These are phyloP conservation scores for Psilocybe subaeruginosa DNA, from an alignment of 768 basidiomycete species.

Conservation along the genomic window DNA sequence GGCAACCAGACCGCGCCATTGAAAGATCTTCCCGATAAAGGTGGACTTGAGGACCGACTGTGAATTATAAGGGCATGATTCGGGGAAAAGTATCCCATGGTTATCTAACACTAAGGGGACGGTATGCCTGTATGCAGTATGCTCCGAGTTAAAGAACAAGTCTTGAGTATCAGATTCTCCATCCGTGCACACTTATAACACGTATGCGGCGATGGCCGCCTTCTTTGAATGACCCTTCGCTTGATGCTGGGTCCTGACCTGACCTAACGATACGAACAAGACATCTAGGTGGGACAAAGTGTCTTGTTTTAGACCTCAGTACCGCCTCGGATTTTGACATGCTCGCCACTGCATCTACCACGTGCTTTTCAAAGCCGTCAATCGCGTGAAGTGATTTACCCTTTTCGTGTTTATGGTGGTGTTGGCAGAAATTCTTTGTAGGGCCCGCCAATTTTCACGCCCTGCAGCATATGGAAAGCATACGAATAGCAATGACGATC, in stretches of 20 bases:
- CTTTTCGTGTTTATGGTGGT: constrained; percentile 26
- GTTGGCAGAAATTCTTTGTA: constrained; percentile 6
- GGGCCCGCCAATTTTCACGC: neutral
- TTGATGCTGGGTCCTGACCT: constrained; percentile 13
- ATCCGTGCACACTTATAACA: constrained; percentile 19
- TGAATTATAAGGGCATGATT: constrained; percentile 20
- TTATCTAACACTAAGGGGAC: constrained; percentile 21
- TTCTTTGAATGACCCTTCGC: constrained; percentile 16
- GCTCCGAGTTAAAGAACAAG: constrained; percentile 11
- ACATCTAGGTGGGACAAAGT: constrained; percentile 26
- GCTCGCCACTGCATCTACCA: constrained; percentile 20
- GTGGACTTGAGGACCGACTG: constrained; percentile 25
- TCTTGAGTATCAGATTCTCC: constrained; percentile 20
- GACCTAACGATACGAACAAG: constrained; percentile 7
- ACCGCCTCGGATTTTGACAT: constrained; percentile 16
- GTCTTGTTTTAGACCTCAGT: constrained; percentile 22
- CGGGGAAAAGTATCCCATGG: constrained; percentile 35
- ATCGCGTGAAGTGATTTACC: constrained; percentile 43
- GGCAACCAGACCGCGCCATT: constrained; percentile 28
- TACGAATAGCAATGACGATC: neutral
- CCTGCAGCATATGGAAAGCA: neutral
- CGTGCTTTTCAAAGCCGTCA: constrained; percentile 33
- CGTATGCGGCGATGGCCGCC: constrained; percentile 17
- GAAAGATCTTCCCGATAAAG: constrained; percentile 42
- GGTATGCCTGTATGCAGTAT: constrained; percentile 4